These are phyloP conservation scores for Gnetum montanum DNA, from an alignment of 75 land plant genomes.

Conservation along the genomic window DNA sequence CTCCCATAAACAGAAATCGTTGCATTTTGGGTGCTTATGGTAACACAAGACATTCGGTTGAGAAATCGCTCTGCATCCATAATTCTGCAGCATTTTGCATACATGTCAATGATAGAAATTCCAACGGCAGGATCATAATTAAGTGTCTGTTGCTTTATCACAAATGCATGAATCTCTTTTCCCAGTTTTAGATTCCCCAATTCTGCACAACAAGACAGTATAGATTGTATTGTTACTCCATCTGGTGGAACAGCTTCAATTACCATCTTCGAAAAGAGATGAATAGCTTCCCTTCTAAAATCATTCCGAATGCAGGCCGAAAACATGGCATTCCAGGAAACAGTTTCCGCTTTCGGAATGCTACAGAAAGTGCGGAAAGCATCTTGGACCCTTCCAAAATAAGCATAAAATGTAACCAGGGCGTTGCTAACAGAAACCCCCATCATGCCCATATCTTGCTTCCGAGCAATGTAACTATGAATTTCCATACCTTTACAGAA, in stretches of 20 bases:
- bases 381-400: slow-evolving; percentile 7
- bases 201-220: slow-evolving; percentile 5
- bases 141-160: background rate
- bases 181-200: background rate
- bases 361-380: slow-evolving; percentile 8
- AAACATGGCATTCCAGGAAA: slow-evolving; percentile 17
- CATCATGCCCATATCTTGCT: slow-evolving; percentile 5
- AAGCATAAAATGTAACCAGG: slow-evolving; percentile 11
- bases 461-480: slow-evolving; percentile 1
- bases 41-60: slow-evolving; percentile 1
- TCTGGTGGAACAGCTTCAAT: slow-evolving; percentile 2
- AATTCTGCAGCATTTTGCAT: slow-evolving; percentile 15
- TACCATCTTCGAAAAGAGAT: slow-evolving; percentile 1
- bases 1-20: slow-evolving; percentile 13
- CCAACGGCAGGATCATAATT: background rate
- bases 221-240: background rate
- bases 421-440: slow-evolving; percentile 6
- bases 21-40: slow-evolving; percentile 6
- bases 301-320: slow-evolving; percentile 4
- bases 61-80: background rate
- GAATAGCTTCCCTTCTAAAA: background rate
- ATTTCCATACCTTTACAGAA: slow-evolving; percentile 1
- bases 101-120: slow-evolving; percentile 7
- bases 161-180: slow-evolving; percentile 4
- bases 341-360: slow-evolving; percentile 5